These are phyloP conservation scores for Melanopsichium pennsylvanicum DNA, from an alignment of 1,284 basidiomycete genomes.

Conservation along the genomic window DNA sequence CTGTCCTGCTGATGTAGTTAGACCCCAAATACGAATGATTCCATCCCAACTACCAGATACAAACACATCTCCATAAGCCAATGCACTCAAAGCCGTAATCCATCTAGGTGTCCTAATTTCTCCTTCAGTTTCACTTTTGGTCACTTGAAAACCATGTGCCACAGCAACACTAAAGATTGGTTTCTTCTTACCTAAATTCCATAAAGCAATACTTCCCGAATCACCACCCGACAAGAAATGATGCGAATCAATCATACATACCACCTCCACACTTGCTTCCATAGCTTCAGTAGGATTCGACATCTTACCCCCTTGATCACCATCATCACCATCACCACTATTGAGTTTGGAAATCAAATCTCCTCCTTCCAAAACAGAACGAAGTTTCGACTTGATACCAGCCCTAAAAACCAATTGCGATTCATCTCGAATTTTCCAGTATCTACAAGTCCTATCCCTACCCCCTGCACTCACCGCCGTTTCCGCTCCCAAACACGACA, in stretches of 20 bases:
- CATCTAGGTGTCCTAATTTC: conserved; percentile 80
- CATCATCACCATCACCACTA: conserved; percentile 53
- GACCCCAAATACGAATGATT: conserved; percentile 82
- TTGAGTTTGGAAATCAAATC: conserved; percentile 68
- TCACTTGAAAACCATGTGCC: conserved; percentile 81
- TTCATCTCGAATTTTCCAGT: conserved; percentile 97
- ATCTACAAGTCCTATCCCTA: conserved; percentile 87
- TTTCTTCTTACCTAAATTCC: conserved; percentile 95
- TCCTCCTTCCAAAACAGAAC: conserved; percentile 82
- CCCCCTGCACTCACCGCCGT: conserved; percentile 86
- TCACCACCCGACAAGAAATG: conserved; percentile 94
- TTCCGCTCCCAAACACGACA: conserved; percentile 84
- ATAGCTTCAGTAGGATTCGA: conserved; percentile 65
- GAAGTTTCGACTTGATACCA: conserved; percentile 74
- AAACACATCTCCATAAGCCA: conserved; percentile 90
- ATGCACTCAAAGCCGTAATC: conserved; percentile 82
- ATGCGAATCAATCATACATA: conserved; percentile 91
- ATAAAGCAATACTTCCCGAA: conserved; percentile 84
- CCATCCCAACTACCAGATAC: conserved; percentile 95
- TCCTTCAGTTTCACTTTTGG: conserved; percentile 76
- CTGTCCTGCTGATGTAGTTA: conserved; percentile 71
- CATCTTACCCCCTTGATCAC: background rate
- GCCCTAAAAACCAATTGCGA: conserved; percentile 94
- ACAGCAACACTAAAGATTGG: conserved; percentile 83
- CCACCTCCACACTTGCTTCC: conserved; percentile 90